Evolutionary conservation across 768 basidiomycete species (phyloP).

Genomic region (Amanita polypyramis): DNA sequence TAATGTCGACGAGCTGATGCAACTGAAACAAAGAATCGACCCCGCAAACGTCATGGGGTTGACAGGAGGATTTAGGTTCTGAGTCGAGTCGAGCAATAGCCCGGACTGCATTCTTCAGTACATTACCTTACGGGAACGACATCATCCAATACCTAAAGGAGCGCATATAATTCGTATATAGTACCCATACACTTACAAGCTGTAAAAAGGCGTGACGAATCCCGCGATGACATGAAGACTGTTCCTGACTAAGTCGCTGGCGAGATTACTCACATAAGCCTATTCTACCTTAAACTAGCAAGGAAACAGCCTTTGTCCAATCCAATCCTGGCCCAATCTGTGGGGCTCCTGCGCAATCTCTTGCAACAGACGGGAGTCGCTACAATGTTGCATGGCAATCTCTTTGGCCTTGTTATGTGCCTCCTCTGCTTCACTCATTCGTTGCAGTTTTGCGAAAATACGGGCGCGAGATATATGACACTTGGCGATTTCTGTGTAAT

Average conservation of each 20-base stretch:
- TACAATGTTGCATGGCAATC: neutral
- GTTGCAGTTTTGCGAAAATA: neutral
- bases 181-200: too few species aligned
- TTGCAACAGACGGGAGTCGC: neutral
- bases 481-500: neutral
- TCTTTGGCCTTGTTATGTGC: neutral
- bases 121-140: too few species aligned
- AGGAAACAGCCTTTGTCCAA: neutral
- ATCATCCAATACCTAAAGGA: too few species aligned
- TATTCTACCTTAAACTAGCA: neutral
- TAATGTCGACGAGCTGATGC: conserved; percentile 24
- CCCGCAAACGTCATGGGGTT: conserved; percentile 40
- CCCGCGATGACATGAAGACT: too few species aligned
- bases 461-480: neutral
- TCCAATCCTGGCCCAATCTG: neutral
- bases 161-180: too few species aligned
- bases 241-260: too few species aligned
- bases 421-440: neutral
- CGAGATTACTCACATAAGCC: too few species aligned
- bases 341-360: neutral
- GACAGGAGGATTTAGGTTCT: conserved; percentile 41
- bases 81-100: neutral
- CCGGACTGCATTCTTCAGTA: too few species aligned
- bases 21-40: conserved; percentile 29
- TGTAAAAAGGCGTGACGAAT: too few species aligned